Evolutionary conservation across 2,329 filamentous ascomycete species (phyloP), one percentile per base, ranked within the genome.

Genomic region (Clonostachys solani): DNA sequence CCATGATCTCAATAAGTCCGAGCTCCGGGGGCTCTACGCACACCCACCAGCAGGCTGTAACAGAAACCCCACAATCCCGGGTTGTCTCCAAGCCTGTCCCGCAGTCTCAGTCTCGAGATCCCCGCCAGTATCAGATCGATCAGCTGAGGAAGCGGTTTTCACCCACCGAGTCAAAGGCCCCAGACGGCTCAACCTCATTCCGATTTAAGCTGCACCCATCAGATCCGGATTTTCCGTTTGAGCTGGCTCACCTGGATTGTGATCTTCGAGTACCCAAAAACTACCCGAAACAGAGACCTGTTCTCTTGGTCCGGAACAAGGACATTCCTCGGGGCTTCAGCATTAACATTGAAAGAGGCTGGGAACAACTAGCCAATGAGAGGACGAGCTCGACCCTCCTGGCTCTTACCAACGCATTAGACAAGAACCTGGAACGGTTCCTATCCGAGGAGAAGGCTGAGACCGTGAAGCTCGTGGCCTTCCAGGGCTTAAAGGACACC

Each of bases 141-240:
- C 89, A 94, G 69, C 68, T 92, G 50, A 76, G 81, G 56, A 80
- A 81, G 52, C 79, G 89, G 34, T 92, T 82, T 63, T 72, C 68
- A 2, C 71, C 77, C 7, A 68, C 65, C 43, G 71, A 78, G 50
- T 64, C 67, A 12, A 66, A 58, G 13, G 57, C 70, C 4, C 59
- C 63, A 7, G 64, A 76, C 50, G 74, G 78, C 43, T 73, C 72
- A 4, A 81, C 79, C 0, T 74, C 78, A 15, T 65, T 92, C 37
- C 66, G 72, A 10, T 88, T 92, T 63, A 80, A 73, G 45, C 67
- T 94, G 51, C 68, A 67, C 12, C 89, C 89, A 6, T 90, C 88
- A 6, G 89, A 94, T 60, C 89, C 89, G 0, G 89, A 94, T 59
- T 92, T 94, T 57, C 86, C 89, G 1, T 92, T 89, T 63, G 86